Base-by-base conservation (phyloP, 1,284 basidiomycete species). In the Boletus mariae region DNA sequence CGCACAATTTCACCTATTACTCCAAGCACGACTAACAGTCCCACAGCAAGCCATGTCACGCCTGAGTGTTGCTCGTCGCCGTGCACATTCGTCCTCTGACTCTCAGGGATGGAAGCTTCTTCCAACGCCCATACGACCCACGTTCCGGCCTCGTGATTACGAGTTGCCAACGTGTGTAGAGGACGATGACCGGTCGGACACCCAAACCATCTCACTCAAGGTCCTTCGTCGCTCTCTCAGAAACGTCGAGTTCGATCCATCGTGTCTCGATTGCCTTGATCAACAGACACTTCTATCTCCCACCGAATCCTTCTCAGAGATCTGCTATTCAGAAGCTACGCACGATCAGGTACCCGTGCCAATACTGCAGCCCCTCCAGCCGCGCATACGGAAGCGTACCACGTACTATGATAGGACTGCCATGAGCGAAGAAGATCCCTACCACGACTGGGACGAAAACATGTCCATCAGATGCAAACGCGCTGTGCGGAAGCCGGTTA, bases 381-480 rank as follows among this genome's bases (percentile, higher is more conserved):
- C 66, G 4, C 66, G 57, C 25, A 65, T 71, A 61, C 69, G 69
- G 44, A 71, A 59, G 40, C 56, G 61, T 35, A 52, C 62, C 8
- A 52, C 57, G 3, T 49, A 57, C n/a, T 68, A 68, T 48, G 68
- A 68, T 43, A 65, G 66, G 52, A 68, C 69, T 5, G 66, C 66
- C 15, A 68, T 63, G 68, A 69, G 66, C 40, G 66, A 68, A 7
- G 66, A 68, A n/a, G 66, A 68, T 54, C 66, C 69, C 4, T 71
- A 65, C 38, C 66, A 68, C 15, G 66, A 68, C 51, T 68, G 66
- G 66, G 66, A 68, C 49, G 66, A 68, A 31, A 69, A 68, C 50
- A 59, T 69, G 56, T 70, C 66, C n/a, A 37, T 69, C 15, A 59
- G 61, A 38, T 50, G 57, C 44, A 31, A 34, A 2, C 34, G 51